Base-by-base conservation (phyloP, 257 asterid species). In the Lithospermum erythrorhizon region DNA sequence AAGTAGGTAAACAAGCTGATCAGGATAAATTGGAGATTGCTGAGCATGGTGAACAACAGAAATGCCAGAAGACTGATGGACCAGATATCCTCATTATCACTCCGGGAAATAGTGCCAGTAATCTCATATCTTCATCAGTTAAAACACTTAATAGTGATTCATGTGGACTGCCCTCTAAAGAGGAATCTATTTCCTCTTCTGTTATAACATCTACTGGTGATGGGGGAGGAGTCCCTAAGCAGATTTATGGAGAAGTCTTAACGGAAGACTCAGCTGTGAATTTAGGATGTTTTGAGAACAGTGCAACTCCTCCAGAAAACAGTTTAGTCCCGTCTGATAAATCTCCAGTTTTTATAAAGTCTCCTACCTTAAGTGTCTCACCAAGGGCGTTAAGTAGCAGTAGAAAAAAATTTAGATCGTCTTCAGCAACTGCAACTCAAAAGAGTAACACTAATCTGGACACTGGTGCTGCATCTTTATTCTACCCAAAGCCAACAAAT, bases 311-410 rank as follows among this genome's bases (percentile, higher is more conserved):
- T 35, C 32, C 32, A 27, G 75, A 70, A 65, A 58, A 67, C 57
- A 70, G 73, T 59, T 60, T 75, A 56, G 72, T 71, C 66, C 74
- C 86, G 24, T 59, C 60, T 66, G 75, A 75, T 67, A 67, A 51
- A 21, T 79, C 85, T 54, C 87, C 79, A 51, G 60, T 68, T 79
- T 78, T 41, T 8, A 8, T 78, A 35, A 84, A 82, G 61, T 86
- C 95, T 58, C 99, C 99, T 9, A 55, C 83, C 53, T 96, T 88
- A 64, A 93, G 89, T 68, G 77, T 89, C 73, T 93, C 99, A 55
- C 99, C 99, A 65, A 83, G 71, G 66, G 64, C 77, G 61, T 72
- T 59, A 71, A 76, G 27, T 61, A 81, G 83, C 69, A 68, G 78
- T 75, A 83, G 94, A 75, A 93, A 84, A 83, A 84, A 95, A 77